Base-by-base conservation (phyloP, 2,329 filamentous ascomycete genomes). In the Acrodontium crateriforme region DNA sequence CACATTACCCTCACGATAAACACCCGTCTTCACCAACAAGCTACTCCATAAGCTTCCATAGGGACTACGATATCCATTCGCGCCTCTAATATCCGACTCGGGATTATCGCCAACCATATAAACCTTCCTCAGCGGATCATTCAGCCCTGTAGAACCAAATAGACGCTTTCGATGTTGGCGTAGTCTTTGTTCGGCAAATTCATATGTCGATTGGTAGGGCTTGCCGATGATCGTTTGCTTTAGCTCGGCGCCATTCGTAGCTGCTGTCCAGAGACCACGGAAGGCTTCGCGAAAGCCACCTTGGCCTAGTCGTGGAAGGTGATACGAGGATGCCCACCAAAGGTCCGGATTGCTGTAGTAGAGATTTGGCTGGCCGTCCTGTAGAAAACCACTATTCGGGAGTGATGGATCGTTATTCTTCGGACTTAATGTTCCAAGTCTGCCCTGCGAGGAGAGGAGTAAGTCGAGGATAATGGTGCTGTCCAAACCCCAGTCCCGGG, bases 401-500 rank as follows among this genome's bases (percentile, higher is more conserved):
- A 85, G 62, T 15, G 63, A 57, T 1, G 47, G 15, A 35, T 75
- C 59, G 22, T 74, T 76, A 50, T 93, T 92, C 47, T 71, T 74
- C 8, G 63, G 39, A 0, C 80, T 87, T 22, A 80, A 64, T 0
- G 87, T 94, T 15, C 87, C 89, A 3, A 93, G 51, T 31, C 81
- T 71, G 11, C 89, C 89, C n/a, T 66, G 45, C 11, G 71, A 63
- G 1, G 85, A 93, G 21, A 92, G 65, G 5, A 95, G 61, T 8
- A 93, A 59, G 53, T 98, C 89, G 29, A 78, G 55, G 32, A 95
- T 78, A 42, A 95, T 61, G 49, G 92, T 80, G 2, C 74, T 73
- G 53, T 95, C 87, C 7, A 94, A 67, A 1, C 80, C 84, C 89
- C 89, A 98, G 60, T 98, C 89, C 31, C 89, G 72, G 3, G 89